Conservation (phyloP, 106 monocot genomes). For the Cymbidium sinense region DNA sequence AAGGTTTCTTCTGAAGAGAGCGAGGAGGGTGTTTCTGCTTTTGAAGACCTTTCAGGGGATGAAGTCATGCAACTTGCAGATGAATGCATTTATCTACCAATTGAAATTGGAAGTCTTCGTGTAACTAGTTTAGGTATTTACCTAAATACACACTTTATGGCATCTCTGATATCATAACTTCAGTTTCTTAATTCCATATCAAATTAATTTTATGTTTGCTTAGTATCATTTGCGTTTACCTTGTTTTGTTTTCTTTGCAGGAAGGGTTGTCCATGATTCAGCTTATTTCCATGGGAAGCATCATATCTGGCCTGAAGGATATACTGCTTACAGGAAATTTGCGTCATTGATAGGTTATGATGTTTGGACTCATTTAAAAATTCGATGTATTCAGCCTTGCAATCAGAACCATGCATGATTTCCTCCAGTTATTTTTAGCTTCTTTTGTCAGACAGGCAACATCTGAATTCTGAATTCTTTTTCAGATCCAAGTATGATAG, state of each 20-base stretch:
- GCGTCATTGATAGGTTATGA: conserved; percentile 66
- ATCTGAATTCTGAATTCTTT: neutral
- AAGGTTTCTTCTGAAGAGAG: conserved; percentile 18
- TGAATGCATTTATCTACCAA: conserved; percentile 29
- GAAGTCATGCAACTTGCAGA: conserved; percentile 14
- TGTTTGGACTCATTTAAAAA: neutral
- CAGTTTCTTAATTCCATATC: neutral
- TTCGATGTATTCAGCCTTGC: neutral
- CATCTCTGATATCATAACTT: neutral
- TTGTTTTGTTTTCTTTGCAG: conserved; percentile 28
- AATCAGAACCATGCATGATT: neutral
- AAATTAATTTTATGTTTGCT: conserved; percentile 6
- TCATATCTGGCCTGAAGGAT: conserved; percentile 88
- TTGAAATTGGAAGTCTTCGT: conserved; percentile 75
- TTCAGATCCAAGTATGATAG: conserved; percentile 53
- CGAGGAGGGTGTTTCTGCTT: conserved; percentile 22
- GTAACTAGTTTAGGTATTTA: conserved; percentile 62
- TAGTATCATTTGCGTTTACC: neutral
- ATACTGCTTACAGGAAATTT: conserved; percentile 84
- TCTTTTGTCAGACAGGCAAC: conserved; percentile 1
- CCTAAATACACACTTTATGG: neutral
- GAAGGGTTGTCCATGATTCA: conserved; percentile 71
- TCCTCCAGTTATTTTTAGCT: neutral
- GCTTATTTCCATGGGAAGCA: conserved; percentile 72
- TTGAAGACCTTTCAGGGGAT: conserved; percentile 30